Base-by-base conservation (phyloP, 345 rosid species). In the Trapa incisa region DNA sequence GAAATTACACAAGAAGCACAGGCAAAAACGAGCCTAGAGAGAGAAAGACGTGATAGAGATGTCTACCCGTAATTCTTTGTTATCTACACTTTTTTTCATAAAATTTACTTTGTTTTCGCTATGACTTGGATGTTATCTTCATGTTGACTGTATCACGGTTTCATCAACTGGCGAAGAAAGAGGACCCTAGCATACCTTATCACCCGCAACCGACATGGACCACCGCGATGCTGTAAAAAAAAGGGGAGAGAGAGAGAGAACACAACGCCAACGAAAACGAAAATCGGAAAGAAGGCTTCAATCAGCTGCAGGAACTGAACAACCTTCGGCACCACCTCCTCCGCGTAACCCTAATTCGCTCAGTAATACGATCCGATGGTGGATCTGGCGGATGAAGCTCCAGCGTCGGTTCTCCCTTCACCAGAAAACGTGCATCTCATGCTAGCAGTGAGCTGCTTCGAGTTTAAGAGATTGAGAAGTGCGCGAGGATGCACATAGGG, bases 321-420 rank as follows among this genome's bases (percentile, higher is more conserved):
- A 17, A 1, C 11, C 47, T 36, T 9, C 39, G 11, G 41, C 12
- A 45, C 17, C 22, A 2, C 1, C 42, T 62, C 37, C 42, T 17
- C 47, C 66, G 6, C 17, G 47, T 37, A 64, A 64, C 66, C 66
- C 66, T 64, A 38, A 39, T 64, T 64, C 47, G 6, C 35, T 54
- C 33, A 22, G 35, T n/a, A 0, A 54, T 6, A 54, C 5, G 66
- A 7, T 22, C 29, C 29, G 29, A 22, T 22, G 29, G 29, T 22
- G 29, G 66, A 63, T 63, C 66, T 63, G 39, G 2, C 16, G n/a
- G 65, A 12, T 29, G 22, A 16, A 64, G 66, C 66, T 64, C 47
- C 47, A 0, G 29, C 60, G 1, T 10, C 3, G 6, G 6, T 63
- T 38, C 32, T 13, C 16, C 32, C 45, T 39, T 16, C 47, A 64